These are phyloP conservation scores for Debaryomyces hansenii DNA, from an alignment of 805 yeast species.

Conservation along the genomic window DNA sequence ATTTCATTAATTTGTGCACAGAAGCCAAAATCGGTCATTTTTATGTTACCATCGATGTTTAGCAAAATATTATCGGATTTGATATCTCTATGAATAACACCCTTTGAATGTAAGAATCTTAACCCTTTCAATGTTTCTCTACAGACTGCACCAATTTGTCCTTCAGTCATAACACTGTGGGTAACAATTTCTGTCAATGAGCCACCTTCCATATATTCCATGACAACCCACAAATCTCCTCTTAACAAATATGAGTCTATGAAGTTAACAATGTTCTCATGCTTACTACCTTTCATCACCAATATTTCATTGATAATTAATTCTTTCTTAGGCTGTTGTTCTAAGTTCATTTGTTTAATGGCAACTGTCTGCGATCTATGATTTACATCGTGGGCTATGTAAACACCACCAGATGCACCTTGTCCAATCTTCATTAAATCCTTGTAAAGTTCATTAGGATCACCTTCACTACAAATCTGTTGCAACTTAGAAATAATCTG, in stretches of 20 bases:
- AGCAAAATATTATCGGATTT: constrained; percentile 91
- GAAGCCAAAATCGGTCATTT: constrained; percentile 93
- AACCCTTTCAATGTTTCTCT: constrained; percentile 87
- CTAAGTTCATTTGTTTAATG: constrained; percentile 93
- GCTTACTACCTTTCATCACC: constrained; percentile 92
- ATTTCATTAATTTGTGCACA: constrained; percentile 73
- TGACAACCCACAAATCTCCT: constrained; percentile 91
- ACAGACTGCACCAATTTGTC: constrained; percentile 93
- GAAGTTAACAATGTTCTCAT: constrained; percentile 90
- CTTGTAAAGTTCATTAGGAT: constrained; percentile 70
- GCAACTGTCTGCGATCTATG: constrained; percentile 67
- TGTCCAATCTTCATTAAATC: constrained; percentile 88
- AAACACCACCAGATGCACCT: constrained; percentile 98
- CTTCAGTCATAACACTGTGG: constrained; percentile 84
- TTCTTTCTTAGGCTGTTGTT: constrained; percentile 94
- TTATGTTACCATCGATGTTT: constrained; percentile 82
- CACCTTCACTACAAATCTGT: constrained; percentile 79
- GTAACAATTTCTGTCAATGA: constrained; percentile 94
- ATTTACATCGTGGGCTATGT: constrained; percentile 70
- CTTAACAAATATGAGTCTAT: constrained; percentile 78
- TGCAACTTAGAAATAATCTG: constrained; percentile 70
- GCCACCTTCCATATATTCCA: constrained; percentile 99
- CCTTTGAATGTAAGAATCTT: constrained; percentile 83
- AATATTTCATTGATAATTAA: constrained; percentile 90
- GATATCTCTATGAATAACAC: constrained; percentile 94